These are phyloP conservation scores for Yamadazyma buinensis DNA, from an alignment of 1,139 yeast genomes.

Conservation along the genomic window DNA sequence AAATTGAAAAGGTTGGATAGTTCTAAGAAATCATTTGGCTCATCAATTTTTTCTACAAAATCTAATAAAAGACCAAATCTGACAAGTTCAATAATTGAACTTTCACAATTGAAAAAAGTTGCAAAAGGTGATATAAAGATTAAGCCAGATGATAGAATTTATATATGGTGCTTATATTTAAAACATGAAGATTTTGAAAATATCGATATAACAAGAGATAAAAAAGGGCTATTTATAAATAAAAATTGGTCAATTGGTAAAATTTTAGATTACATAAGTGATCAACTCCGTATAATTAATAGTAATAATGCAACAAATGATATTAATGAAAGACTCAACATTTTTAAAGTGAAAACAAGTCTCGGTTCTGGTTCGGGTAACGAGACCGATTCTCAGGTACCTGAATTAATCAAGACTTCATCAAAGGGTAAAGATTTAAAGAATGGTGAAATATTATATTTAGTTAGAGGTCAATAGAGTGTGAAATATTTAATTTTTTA, in stretches of 20 bases:
- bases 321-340: constrained; percentile 37
- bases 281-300: constrained; percentile 50
- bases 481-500: too few species aligned
- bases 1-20: constrained; percentile 13
- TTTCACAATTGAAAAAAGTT: constrained; percentile 36
- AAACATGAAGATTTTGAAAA: constrained; percentile 32
- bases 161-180: constrained; percentile 55
- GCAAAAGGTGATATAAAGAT: constrained; percentile 72
- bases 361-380: too few species aligned
- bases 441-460: constrained; percentile 39
- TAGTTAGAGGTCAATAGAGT: constrained; percentile 34
- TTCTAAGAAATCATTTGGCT: background rate
- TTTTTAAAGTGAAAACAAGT: constrained; percentile 33
- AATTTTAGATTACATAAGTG: constrained; percentile 67
- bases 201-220: constrained; percentile 25
- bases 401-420: constrained; percentile 25
- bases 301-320: constrained; percentile 50
- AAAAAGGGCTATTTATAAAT: constrained; percentile 48
- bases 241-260: constrained; percentile 76
- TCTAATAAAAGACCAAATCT: too few species aligned
- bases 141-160: constrained; percentile 52
- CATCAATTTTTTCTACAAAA: background rate
- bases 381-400: too few species aligned
- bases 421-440: constrained; percentile 32
- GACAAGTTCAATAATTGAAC: constrained; percentile 21